phyloP scores from a whole-genome alignment of 1,284 basidiomycete genomes.

The Rhodotorula sp. region DNA sequence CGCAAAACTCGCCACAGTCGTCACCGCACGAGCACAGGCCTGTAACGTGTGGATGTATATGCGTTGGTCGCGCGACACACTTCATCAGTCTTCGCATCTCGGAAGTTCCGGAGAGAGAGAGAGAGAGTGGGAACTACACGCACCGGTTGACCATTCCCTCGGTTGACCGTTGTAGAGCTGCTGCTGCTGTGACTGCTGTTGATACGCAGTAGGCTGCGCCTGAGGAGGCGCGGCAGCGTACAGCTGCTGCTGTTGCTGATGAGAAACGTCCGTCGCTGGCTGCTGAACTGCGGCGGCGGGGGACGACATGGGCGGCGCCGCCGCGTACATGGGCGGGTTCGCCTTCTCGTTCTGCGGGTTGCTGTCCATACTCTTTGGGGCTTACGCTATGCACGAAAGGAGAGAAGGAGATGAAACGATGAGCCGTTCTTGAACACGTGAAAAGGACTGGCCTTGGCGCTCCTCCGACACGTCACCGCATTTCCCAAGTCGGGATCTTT shows the following conservation, averaged over 20 bases:
- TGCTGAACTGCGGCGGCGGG: background rate
- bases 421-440: too few relatives aligned
- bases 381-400: too few relatives aligned
- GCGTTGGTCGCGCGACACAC: background rate
- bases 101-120: too few relatives aligned
- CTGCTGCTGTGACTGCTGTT: background rate
- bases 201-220: background rate
- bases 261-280: too few relatives aligned
- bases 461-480: too few relatives aligned
- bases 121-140: background rate
- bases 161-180: background rate
- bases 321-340: background rate
- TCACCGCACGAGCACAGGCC: slow-evolving; percentile 13
- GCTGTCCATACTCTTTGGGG: background rate
- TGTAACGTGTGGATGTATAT: background rate
- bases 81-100: background rate
- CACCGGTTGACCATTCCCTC: background rate
- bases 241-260: too few relatives aligned
- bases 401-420: too few relatives aligned
- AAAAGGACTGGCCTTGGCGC: too few relatives aligned
- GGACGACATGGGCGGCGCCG: background rate
- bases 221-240: too few relatives aligned
- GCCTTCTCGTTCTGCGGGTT: background rate
- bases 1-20: slow-evolving; percentile 14
- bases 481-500: too few relatives aligned